Base-by-base conservation (phyloP, 148 eudicot genomes). In the Talinum fruticosum region DNA sequence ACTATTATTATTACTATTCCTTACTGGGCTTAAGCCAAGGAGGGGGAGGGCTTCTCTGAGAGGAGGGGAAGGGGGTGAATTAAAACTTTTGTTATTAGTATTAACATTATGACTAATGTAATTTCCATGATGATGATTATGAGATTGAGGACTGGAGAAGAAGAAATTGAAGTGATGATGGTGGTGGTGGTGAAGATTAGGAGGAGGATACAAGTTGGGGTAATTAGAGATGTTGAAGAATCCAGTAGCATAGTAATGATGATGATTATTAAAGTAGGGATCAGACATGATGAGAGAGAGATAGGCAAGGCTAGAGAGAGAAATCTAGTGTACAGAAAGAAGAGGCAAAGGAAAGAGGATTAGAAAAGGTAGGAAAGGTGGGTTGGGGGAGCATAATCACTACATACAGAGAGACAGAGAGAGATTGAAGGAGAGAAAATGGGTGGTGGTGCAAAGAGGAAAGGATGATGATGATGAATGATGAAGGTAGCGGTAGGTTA, bases 1-100 rank as follows among this genome's bases (percentile, higher is more conserved):
- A 36, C 64, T 66, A 28, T 77, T 79, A n/a, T n/a, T 64, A 8
- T 34, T 29, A 36, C 64, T 66, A 28, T 77, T 79, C 75, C 68
- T 65, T 10, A 80, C 74, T 38, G 89, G 86, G 80, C 89, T 86
- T 69, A 82, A 77, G 21, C 81, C 79, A 29, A 88, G 82, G 2
- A 88, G 85, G 15, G 89, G 91, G 57, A 88, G 91, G 54, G 87
- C 88, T 85, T 88, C 88, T 76, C 75, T 88, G 0, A 81, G 82
- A 30, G 88, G 88, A 32, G 91, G 89, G 72, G 93, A 88, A 26
- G 88, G 80, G 32, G 87, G 86, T 61, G 84, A 76, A 18, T 33
- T 2, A 78, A 21, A 21, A 69, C 37, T 36, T 23, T 16, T 53
- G 18, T 28, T 70, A 23, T 61, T 37, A n/a, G n/a, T n/a, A 61